phyloP scores from a whole-genome alignment of 2,329 filamentous ascomycete genomes.

The Colletotrichum sp. region DNA sequence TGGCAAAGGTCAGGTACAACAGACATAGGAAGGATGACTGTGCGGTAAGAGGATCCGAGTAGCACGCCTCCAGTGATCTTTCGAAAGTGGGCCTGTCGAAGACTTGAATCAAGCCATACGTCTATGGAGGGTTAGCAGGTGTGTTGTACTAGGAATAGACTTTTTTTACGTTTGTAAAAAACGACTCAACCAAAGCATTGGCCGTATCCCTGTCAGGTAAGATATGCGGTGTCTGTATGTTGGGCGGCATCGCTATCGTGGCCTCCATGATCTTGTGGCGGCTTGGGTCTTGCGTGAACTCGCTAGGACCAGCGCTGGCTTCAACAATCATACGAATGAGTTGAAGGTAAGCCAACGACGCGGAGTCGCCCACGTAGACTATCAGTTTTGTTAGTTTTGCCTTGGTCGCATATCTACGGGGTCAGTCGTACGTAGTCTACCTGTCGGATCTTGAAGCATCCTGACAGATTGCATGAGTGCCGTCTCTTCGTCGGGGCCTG shows the following conservation, averaged over 20 bases:
- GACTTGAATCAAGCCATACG: constrained; percentile 64
- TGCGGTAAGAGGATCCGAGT: constrained; percentile 55
- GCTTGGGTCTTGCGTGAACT: constrained; percentile 62
- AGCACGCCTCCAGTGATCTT: constrained; percentile 55
- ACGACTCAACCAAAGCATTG: constrained; percentile 59
- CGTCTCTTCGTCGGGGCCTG: constrained; percentile 59
- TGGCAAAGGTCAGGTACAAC: constrained; percentile 66
- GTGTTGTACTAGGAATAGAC: background rate
- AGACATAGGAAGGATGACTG: constrained; percentile 61
- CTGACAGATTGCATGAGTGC: constrained; percentile 58
- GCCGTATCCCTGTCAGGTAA: constrained; percentile 62
- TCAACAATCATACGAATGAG: constrained; percentile 66
- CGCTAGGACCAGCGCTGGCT: constrained; percentile 55
- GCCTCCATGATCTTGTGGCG: constrained; percentile 63
- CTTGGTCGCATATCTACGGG: background rate
- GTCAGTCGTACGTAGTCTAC: constrained; percentile 53
- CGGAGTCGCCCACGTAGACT: constrained; percentile 70
- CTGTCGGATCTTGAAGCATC: constrained; percentile 65
- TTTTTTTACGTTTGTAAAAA: constrained; percentile 60
- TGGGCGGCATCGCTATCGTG: constrained; percentile 50
- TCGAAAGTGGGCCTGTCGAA: constrained; percentile 59
- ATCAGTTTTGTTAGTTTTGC: background rate
- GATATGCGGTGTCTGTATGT: constrained; percentile 52
- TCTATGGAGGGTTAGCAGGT: constrained; percentile 39
- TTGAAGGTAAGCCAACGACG: constrained; percentile 65